These are phyloP conservation scores for Collybia nuda DNA, from an alignment of 768 basidiomycete genomes.

Conservation along the genomic window DNA sequence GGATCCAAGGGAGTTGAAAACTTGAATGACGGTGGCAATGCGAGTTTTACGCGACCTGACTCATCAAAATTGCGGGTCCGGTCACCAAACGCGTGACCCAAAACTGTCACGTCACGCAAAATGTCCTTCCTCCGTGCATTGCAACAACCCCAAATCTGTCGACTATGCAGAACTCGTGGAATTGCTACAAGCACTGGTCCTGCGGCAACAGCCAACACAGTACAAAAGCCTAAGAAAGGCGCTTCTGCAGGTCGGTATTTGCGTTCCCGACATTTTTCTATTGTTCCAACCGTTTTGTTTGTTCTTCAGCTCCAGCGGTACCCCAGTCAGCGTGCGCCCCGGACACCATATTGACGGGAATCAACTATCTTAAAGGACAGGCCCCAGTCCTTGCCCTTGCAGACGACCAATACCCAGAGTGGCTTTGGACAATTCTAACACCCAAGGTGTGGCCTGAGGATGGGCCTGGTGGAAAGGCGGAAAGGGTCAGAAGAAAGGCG, in stretches of 20 bases:
- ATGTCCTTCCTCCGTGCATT: conserved; percentile 26
- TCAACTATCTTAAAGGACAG: conserved; percentile 84
- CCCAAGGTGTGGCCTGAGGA: conserved; percentile 65
- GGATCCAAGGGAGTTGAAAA: too few relatives aligned
- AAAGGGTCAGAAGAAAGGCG: conserved; percentile 53
- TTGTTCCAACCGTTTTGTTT: not conserved
- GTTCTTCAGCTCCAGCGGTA: conserved; percentile 14
- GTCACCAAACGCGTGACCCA: conserved; percentile 8
- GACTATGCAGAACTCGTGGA: conserved; percentile 10
- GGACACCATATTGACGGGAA: conserved; percentile 76
- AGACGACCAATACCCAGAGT: conserved; percentile 85
- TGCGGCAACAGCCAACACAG: not conserved
- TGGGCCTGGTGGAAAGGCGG: conserved; percentile 71
- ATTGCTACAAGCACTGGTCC: conserved; percentile 10
- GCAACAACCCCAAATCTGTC: conserved; percentile 16
- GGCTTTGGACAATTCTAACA: conserved; percentile 82
- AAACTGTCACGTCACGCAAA: conserved; percentile 14
- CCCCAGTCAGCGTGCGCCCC: conserved; percentile 63
- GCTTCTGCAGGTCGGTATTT: conserved; percentile 8
- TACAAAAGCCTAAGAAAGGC: conserved; percentile 9
- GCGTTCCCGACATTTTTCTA: not conserved
- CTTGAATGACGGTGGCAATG: too few relatives aligned
- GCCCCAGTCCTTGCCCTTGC: conserved; percentile 70
- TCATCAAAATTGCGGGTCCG: too few relatives aligned
- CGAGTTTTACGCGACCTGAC: not conserved